Base-by-base conservation (phyloP, 2,329 filamentous ascomycete species). In the Xylariaceae sp. region DNA sequence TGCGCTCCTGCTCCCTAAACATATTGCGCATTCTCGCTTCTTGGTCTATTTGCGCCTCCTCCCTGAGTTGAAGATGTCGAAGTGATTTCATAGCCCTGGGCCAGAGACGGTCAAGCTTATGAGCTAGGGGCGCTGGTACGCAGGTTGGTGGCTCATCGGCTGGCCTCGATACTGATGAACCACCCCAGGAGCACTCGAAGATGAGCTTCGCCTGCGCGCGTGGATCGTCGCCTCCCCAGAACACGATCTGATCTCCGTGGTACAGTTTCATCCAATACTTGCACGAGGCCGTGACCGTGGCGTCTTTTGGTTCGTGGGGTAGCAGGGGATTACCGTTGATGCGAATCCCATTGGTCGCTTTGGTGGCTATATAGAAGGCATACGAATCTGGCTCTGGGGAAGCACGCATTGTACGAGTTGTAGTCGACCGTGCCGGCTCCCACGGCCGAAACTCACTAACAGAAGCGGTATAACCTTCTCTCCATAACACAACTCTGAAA, bases 401-500 rank as follows among this genome's bases (percentile, higher is more conserved):
- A 33, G 65, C 60, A 21, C 67, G 66, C 53, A 67, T 72, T 59
- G 54, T 80, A 73, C 14, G 74, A 66, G 45, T 77, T 63, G 12
- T 65, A 60, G 23, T 67, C 58, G 76, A 78, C 74, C 44, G 77
- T 70, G 53, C 74, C 77, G 80, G 87, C 54, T 82, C 79, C 68
- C 83, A 84, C 48, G 82, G 82, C 31, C 78, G 78, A 48, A 79
- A 68, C 19, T 83, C 80, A 44, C 79, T 80, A 45, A 78, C 78
- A 6, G 82, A 79, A 55, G 91, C 88, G 19, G 52, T 63, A 56
- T 88, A 87, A 9, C 84, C 84, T 0, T 87, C 82, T 53, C 84
- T 87, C 82, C 89, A 92, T 26, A 95, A 84, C 29, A 91, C 79
- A 33, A 97, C 78, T 67, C 90, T 88, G 65, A 96, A 86, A 0